Evolutionary conservation across 1,139 yeast genomes (phyloP).

Genomic region (Keqinozyma sinolaborantium): DNA sequence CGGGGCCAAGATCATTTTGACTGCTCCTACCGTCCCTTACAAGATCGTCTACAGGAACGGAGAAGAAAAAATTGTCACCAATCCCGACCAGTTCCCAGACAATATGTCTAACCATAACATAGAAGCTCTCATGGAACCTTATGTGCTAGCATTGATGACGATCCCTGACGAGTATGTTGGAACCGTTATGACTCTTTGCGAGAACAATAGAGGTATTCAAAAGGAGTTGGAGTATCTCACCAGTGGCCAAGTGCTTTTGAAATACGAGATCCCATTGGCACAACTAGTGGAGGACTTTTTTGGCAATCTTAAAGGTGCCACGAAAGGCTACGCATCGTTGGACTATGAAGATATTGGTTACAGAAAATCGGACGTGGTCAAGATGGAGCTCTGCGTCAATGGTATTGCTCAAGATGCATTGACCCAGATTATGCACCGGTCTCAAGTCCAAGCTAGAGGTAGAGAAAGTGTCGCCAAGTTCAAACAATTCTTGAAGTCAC

Average conservation of each 20-base stretch:
- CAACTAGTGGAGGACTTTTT: conserved; percentile 93
- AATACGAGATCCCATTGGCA: conserved; percentile 79
- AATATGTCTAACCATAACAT: conserved; percentile 44
- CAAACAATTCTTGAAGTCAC: conserved; percentile 73
- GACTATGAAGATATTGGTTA: conserved; percentile 96
- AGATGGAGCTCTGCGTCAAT: conserved; percentile 84
- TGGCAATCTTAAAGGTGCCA: conserved; percentile 85
- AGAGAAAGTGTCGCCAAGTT: conserved; percentile 80
- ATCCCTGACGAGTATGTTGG: conserved; percentile 90
- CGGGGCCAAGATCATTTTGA: conserved; percentile 86
- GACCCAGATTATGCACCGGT: conserved; percentile 82
- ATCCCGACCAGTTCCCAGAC: conserved; percentile 92
- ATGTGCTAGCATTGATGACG: conserved; percentile 86
- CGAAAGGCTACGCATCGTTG: conserved; percentile 89
- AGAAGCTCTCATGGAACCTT: conserved; percentile 73
- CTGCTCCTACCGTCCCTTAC: conserved; percentile 96
- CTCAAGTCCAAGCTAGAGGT: conserved; percentile 71
- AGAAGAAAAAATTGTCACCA: conserved; percentile 61
- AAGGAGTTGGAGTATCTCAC: conserved; percentile 73
- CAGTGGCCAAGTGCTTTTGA: conserved; percentile 78
- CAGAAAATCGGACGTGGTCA: conserved; percentile 72
- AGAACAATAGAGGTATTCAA: conserved; percentile 79
- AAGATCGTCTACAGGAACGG: conserved; percentile 67
- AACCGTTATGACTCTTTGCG: conserved; percentile 80
- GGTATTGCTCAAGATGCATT: conserved; percentile 91